Conservation (phyloP, 176 grass and related monocot genomes). For the Ampelocalamus luodianensis region DNA sequence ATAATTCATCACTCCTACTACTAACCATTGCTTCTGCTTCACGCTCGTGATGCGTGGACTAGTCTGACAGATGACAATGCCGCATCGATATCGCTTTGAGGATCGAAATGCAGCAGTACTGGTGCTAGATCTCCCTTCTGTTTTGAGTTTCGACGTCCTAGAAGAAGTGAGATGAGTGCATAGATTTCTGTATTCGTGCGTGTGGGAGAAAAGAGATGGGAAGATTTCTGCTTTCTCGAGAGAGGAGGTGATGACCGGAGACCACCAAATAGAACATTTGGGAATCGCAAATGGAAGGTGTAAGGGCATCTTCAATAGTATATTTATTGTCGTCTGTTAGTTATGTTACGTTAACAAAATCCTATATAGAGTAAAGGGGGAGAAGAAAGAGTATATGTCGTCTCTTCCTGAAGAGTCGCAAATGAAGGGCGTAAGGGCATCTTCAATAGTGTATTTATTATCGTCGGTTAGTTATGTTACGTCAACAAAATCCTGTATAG, state of each 20-base stretch:
- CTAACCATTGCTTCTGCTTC: conserved; percentile 36
- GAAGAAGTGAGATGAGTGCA: neutral
- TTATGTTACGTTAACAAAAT: no score
- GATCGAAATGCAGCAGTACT: neutral
- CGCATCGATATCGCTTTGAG: neutral
- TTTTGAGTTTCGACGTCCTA: neutral
- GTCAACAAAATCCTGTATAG: no score
- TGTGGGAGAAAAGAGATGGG: neutral
- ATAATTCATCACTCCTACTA: neutral
- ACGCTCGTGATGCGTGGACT: conserved; percentile 23
- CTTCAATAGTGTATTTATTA: no score
- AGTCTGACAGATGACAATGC: conserved; percentile 5
- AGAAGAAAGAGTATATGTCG: no score
- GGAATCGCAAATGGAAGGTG: conserved; percentile 1
- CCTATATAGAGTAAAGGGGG: no score
- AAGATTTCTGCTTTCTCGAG: neutral
- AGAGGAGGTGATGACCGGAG: neutral
- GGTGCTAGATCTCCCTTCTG: conserved; percentile 2
- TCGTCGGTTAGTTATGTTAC: no score
- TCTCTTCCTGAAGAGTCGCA: no score
- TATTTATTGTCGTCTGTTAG: no score
- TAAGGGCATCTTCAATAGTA: no score
- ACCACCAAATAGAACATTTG: conserved; percentile 34
- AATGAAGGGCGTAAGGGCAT: no score
- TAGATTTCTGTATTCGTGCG: neutral